Evolutionary conservation across 345 rosid species (phyloP).

Genomic region (Viola odorata): DNA sequence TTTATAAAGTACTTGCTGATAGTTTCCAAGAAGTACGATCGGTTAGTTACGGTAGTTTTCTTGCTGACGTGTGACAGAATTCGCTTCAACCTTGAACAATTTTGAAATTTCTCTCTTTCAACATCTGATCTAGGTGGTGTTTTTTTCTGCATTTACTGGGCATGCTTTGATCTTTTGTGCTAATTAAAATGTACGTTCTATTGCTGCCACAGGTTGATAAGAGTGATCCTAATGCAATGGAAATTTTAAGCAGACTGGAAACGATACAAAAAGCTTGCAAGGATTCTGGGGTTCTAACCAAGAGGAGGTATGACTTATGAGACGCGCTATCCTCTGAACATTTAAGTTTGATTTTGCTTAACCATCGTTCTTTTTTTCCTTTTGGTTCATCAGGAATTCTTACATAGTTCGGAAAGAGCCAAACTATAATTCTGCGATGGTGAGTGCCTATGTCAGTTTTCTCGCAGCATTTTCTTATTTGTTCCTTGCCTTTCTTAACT

Average conservation of each 20-base stretch:
- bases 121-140: too few relatives aligned
- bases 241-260: slow-evolving; percentile 54
- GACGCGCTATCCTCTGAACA: slow-evolving; percentile 10
- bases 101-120: too few relatives aligned
- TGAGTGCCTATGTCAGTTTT: slow-evolving; percentile 10
- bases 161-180: too few relatives aligned
- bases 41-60: too few relatives aligned
- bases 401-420: slow-evolving; percentile 27
- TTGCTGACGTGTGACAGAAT: too few relatives aligned
- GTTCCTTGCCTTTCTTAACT: background rate
- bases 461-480: too few relatives aligned
- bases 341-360: background rate
- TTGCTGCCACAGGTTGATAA: slow-evolving; percentile 44
- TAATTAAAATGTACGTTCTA: too few relatives aligned
- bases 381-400: slow-evolving; percentile 44
- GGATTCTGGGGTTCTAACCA: slow-evolving; percentile 48
- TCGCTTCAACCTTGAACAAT: too few relatives aligned
- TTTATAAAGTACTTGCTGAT: too few relatives aligned
- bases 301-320: too few relatives aligned
- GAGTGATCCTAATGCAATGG: slow-evolving; percentile 65
- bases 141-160: too few relatives aligned
- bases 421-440: slow-evolving; percentile 24
- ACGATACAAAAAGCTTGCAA: slow-evolving; percentile 56
- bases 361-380: background rate
- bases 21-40: too few relatives aligned